A percentile compares a stretch with the other conserved stretches of the same genome.
phyloP scores from a whole-genome alignment of 1,284 basidiomycete species.

The Vanrija pseudolonga region DNA sequence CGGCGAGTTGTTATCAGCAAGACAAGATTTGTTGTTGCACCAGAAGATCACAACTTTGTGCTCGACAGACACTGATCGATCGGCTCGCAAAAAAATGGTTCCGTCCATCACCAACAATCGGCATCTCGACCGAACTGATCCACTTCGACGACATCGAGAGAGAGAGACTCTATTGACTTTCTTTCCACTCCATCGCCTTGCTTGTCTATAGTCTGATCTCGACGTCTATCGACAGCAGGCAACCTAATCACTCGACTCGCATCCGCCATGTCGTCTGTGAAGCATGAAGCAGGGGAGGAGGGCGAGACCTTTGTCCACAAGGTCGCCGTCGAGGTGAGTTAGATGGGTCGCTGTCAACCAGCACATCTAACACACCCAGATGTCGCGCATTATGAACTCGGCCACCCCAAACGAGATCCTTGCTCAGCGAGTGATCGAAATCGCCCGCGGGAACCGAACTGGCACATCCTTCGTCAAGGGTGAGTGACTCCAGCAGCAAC shows the following conservation, averaged over 20 bases:
- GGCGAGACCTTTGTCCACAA: slow-evolving; percentile 65
- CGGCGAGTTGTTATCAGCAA: background rate
- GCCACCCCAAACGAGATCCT: slow-evolving; percentile 78
- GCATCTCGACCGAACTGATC: too few species aligned
- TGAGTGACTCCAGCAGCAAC: slow-evolving; percentile 25
- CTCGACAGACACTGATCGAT: too few species aligned
- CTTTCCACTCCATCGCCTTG: too few species aligned
- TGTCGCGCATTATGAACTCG: slow-evolving; percentile 72
- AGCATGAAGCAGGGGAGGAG: background rate
- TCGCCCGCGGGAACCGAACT: slow-evolving; percentile 65
- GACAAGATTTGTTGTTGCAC: too few species aligned
- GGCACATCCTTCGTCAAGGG: slow-evolving; percentile 62
- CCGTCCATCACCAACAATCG: background rate
- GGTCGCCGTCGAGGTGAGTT: slow-evolving; percentile 60
- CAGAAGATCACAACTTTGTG: too few species aligned
- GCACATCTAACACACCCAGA: slow-evolving; percentile 47
- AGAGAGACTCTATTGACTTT: too few species aligned
- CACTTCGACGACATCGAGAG: too few species aligned
- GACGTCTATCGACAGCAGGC: too few species aligned
- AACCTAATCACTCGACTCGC: too few species aligned
- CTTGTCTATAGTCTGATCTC: too few species aligned
- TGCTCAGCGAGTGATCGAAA: slow-evolving; percentile 71
- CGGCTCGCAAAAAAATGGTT: slow-evolving; percentile 1
- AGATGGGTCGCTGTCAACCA: too few species aligned
- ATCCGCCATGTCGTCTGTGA: background rate